Base-by-base conservation (phyloP, 1,139 yeast genomes). In the Suhomyces bribrorum region DNA sequence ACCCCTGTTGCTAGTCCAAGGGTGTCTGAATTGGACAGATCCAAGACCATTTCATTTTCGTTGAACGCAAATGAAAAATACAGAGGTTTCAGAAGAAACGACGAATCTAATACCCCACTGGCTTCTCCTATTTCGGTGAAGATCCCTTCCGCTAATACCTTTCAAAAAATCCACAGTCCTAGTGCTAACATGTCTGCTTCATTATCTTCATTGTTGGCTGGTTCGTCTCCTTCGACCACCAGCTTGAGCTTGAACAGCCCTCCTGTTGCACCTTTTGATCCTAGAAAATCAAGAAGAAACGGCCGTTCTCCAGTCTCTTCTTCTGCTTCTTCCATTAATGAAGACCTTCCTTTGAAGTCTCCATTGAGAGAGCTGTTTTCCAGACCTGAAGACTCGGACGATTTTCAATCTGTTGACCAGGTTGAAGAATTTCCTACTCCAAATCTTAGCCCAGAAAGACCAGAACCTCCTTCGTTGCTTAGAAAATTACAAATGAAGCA, bases 1-100 rank as follows among this genome's bases (percentile, higher is more conserved):
- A 32, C 13, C 26, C 33, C 15, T 34, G 23, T 32, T 7, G 44
- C 44, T 12, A 27, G 27, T 12, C 34, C 39, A 14, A 16, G 34
- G n/a, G 32, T 20, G 13, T 22, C 47, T 11, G 40, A 39, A 26
- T 41, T 37, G 45, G 50, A 38, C 44, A 43, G 34, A 42, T 40
- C 45, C 43, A 49, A 32, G 25, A 45, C 52, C 12, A 50, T 55
- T 34, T 46, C 45, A 26, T 49, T 57, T 34, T 53, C 44, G 45
- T 61, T 49, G 54, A 57, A 39, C 29, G 52, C 57, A 14, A 67
- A 67, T 46, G 69, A 63, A 25, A 72, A 69, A 46, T 72, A 72
- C 51, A 62, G 56, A 44, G 77, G 77, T 1, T 72, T 72, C 54
- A 69, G 77, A 61, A 65, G 77, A 57, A 61, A 64, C 37, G 57